Evolutionary conservation across 1,284 basidiomycete genomes (phyloP).

Genomic region (Clitocybe nebularis): DNA sequence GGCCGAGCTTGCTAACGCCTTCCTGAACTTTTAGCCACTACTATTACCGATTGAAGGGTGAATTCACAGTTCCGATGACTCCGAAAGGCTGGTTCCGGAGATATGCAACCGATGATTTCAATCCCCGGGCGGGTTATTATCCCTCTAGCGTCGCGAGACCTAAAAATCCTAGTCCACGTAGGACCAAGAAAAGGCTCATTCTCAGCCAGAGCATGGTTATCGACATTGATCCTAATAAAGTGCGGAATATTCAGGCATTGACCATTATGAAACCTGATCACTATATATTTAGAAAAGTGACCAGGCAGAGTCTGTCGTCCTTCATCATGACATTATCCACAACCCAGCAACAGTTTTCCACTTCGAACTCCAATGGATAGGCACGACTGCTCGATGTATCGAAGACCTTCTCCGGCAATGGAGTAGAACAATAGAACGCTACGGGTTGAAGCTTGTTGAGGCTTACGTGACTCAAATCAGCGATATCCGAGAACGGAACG

Average conservation of each 20-base stretch:
- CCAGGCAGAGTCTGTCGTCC: slow-evolving; percentile 81
- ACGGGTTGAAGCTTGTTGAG: slow-evolving; percentile 91
- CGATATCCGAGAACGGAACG: slow-evolving; percentile 77
- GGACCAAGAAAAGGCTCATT: slow-evolving; percentile 63
- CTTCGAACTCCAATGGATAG: slow-evolving; percentile 97
- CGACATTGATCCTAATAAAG: slow-evolving; percentile 80
- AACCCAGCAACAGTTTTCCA: slow-evolving; percentile 90
- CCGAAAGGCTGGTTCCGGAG: slow-evolving; percentile 68
- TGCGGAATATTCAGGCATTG: no score
- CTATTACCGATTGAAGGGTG: slow-evolving; percentile 79
- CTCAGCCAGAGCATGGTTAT: slow-evolving; percentile 86
- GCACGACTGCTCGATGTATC: slow-evolving; percentile 92
- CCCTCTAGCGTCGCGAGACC: slow-evolving; percentile 34
- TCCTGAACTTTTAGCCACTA: slow-evolving; percentile 56
- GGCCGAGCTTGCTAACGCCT: slow-evolving; percentile 6
- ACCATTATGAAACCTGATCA: no score
- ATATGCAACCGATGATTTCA: slow-evolving; percentile 35
- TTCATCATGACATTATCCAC: slow-evolving; percentile 91
- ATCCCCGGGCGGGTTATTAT: slow-evolving; percentile 33
- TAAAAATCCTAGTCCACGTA: slow-evolving; percentile 37
- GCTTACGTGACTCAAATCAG: slow-evolving; percentile 86
- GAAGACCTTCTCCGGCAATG: slow-evolving; percentile 87
- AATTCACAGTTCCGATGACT: slow-evolving; percentile 67
- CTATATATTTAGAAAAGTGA: slow-evolving; percentile 62
- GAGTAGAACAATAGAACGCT: slow-evolving; percentile 83